Base-by-base conservation (phyloP, 129 eudicot species). In the Escallonia rubra region DNA sequence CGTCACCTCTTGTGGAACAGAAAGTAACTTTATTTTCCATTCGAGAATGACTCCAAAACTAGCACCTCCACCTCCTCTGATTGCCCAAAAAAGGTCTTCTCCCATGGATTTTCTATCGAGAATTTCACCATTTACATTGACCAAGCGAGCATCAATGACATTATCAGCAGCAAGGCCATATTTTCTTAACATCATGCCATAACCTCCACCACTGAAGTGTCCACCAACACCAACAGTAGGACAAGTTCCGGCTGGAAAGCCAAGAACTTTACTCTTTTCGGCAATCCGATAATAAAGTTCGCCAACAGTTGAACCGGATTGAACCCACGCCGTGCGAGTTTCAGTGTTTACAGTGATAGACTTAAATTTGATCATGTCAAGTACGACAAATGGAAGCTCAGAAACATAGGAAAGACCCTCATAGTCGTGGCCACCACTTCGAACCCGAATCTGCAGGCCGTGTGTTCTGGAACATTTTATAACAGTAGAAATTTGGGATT, bases 31-130 rank as follows among this genome's bases (percentile, higher is more conserved):
- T 5, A 79, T 34, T 49, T 79, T 79, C 79, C 80, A 79, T 5
- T 76, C 60, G 5, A 62, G 50, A 12, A 82, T 47, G 11, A 82
- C 73, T 4, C 88, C 81, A 53, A 75, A 83, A 59, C 78, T 79
- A 4, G 78, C 73, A 16, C 78, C 87, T 55, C 76, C 82, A 8
- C 86, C 83, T 3, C 86, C 86, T 65, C 77, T 69, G 41, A 76
- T 68, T 43, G 72, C 71, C 71, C 71, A 66, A 54, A 66, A 66
- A 5, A 66, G 10, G 42, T 66, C 61, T 23, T 66, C 51, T 52
- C 71, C 54, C 9, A 56, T 42, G 6, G 16, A 44, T 11, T 11
- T n/a, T 14, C 77, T 41, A 57, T 71, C 81, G 10, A 71, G 51
- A 15, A 71, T 69, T 15, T 58, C 58, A 1, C 85, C 77, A 40